Evolutionary conservation across 257 asterid genomes (phyloP).

Genomic region (Nicotiana tomentosiformis): DNA sequence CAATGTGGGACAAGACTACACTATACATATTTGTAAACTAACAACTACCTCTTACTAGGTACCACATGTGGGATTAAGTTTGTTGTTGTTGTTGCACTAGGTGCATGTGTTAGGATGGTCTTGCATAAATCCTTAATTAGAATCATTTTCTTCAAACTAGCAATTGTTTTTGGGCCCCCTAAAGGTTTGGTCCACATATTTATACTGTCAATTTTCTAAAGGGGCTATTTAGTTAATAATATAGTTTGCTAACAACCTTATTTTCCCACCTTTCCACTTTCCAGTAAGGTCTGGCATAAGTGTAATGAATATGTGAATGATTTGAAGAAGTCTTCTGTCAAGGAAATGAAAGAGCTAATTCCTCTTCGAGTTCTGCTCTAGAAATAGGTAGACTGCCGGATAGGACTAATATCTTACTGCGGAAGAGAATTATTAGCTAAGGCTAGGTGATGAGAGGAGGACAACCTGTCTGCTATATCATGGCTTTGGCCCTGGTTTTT

Average conservation of each 20-base stretch:
- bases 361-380: not conserved
- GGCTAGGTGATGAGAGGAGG: not conserved
- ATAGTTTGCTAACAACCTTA: not conserved
- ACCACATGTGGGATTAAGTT: too few relatives aligned
- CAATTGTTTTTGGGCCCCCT: not conserved
- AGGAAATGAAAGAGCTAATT: not conserved
- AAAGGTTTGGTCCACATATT: not conserved
- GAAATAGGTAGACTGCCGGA: not conserved
- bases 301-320: too few relatives aligned
- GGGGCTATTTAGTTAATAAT: not conserved
- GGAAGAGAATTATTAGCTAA: not conserved
- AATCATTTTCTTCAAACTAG: not conserved
- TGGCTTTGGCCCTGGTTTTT: not conserved
- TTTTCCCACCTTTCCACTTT: not conserved
- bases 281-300: not conserved
- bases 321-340: not conserved
- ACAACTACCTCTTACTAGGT: too few relatives aligned
- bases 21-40: too few relatives aligned
- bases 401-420: not conserved
- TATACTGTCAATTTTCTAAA: not conserved
- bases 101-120: not conserved
- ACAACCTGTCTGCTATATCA: not conserved
- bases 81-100: too few relatives aligned
- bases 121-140: not conserved
- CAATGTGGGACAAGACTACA: too few relatives aligned